A percentile compares a stretch with the other conserved stretches of the same genome.
These are phyloP conservation scores for Cryptococcus amylolentus DNA, from an alignment of 1,284 basidiomycete genomes.

Conservation along the genomic window DNA sequence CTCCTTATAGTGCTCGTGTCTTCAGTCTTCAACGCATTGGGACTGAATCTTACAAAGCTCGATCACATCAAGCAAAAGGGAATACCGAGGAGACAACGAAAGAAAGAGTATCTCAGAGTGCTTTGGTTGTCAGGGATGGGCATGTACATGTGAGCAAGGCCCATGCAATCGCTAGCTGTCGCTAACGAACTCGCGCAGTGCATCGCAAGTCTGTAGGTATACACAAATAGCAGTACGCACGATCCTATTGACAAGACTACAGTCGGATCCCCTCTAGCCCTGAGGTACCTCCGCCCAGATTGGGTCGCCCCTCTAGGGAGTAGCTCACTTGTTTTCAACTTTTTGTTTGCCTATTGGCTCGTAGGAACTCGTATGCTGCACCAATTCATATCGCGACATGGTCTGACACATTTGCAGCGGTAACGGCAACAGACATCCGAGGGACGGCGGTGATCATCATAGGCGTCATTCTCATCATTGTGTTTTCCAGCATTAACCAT, in stretches of 20 bases:
- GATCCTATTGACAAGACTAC: not conserved
- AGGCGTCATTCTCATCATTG: constrained; percentile 49
- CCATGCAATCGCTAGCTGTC: not conserved
- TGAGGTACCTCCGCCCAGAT: constrained; percentile 49
- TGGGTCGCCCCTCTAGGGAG: constrained; percentile 51
- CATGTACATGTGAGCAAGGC: constrained; percentile 46
- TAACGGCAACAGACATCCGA: constrained; percentile 46
- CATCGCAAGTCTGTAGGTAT: constrained; percentile 46
- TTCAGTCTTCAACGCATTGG: constrained; percentile 47
- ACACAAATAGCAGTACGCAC: not conserved
- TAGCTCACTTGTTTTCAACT: constrained; percentile 49
- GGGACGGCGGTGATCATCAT: constrained; percentile 49
- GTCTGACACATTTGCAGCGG: constrained; percentile 28
- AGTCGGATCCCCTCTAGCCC: constrained; percentile 49
- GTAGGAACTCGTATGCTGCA: constrained; percentile 46
- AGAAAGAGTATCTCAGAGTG: constrained; percentile 44
- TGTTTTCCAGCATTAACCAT: constrained; percentile 51
- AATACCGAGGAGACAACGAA: constrained; percentile 40
- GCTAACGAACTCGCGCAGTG: constrained; percentile 25
- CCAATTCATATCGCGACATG: not conserved
- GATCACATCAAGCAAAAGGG: constrained; percentile 45
- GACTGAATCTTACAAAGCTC: constrained; percentile 50
- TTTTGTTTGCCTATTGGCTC: constrained; percentile 49
- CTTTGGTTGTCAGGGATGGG: constrained; percentile 50
- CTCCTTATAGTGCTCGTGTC: constrained; percentile 46